Evolutionary conservation across 352 stramenopile genomes (phyloP).

Genomic region (Globisporangium acanthophoron): DNA sequence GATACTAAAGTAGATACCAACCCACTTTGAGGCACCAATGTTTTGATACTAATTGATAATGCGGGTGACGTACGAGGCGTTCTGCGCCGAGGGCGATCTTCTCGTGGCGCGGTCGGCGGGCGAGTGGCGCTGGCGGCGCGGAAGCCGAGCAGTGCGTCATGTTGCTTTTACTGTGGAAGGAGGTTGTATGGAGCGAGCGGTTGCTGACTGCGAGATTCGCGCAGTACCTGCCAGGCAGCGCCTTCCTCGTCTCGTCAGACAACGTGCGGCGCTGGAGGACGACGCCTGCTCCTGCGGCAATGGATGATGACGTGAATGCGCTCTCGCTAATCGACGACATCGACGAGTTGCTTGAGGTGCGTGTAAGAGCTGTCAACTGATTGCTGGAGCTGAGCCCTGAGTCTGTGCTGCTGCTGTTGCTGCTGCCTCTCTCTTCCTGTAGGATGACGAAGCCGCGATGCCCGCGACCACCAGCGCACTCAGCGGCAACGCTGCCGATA

Average conservation of each 20-base stretch:
- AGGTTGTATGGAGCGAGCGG: background rate
- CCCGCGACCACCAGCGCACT: background rate
- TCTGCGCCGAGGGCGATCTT: constrained; percentile 36
- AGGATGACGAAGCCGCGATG: constrained; percentile 10
- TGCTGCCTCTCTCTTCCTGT: background rate
- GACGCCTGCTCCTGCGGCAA: background rate
- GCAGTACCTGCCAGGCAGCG: constrained; percentile 56
- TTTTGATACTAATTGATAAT: background rate
- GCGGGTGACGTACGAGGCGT: constrained; percentile 44
- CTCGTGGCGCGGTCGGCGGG: constrained; percentile 22
- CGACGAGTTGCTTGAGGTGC: constrained; percentile 10
- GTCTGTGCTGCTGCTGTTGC: too few relatives aligned
- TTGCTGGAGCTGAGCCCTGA: background rate
- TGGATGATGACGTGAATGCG: constrained; percentile 8
- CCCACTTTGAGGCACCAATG: background rate
- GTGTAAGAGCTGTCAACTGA: background rate
- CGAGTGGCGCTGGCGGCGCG: constrained; percentile 59
- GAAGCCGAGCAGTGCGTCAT: constrained; percentile 33
- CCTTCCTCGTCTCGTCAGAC: constrained; percentile 55
- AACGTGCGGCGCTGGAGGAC: constrained; percentile 19
- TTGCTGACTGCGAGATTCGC: background rate
- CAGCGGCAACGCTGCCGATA: background rate
- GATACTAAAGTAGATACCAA: background rate
- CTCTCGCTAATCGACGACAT: constrained; percentile 4
- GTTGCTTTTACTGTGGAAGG: background rate